These are phyloP conservation scores for Alternaria brassicae DNA, from an alignment of 2,329 filamentous ascomycete species.

Conservation along the genomic window DNA sequence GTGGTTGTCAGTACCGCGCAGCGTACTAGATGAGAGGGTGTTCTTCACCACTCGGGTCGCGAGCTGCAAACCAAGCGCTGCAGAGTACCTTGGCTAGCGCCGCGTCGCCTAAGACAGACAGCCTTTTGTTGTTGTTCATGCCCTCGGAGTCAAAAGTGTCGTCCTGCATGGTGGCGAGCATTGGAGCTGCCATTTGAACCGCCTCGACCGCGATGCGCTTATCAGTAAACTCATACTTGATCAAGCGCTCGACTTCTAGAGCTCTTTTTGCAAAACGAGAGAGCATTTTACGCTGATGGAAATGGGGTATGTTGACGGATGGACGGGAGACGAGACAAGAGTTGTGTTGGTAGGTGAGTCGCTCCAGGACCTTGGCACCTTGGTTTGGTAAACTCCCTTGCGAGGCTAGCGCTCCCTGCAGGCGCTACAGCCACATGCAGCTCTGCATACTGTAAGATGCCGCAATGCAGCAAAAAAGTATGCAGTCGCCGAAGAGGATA, in stretches of 20 bases:
- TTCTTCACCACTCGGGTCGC: slow-evolving; percentile 7
- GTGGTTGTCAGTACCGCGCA: background rate
- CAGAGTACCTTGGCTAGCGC: slow-evolving; percentile 14
- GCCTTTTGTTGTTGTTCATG: slow-evolving; percentile 17
- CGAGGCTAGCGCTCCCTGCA: background rate
- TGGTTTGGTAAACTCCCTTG: background rate
- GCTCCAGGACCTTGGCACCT: no score
- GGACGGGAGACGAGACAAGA: background rate
- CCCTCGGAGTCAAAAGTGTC: background rate
- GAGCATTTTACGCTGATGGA: background rate
- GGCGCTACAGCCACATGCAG: background rate
- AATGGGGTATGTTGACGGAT: background rate
- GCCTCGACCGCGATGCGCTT: slow-evolving; percentile 21
- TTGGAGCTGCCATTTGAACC: slow-evolving; percentile 19
- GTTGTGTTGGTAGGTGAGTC: background rate
- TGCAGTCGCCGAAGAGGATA: no score
- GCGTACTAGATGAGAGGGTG: background rate
- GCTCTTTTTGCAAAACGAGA: background rate
- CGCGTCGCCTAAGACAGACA: slow-evolving; percentile 20
- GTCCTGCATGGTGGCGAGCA: background rate
- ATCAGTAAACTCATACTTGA: slow-evolving; percentile 15
- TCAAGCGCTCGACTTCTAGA: slow-evolving; percentile 9
- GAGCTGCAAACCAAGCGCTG: slow-evolving; percentile 18
- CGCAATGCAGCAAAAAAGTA: background rate
- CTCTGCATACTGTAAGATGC: background rate